phyloP scores from a whole-genome alignment of 768 basidiomycete genomes.

The Boletus vermiculosoides region DNA sequence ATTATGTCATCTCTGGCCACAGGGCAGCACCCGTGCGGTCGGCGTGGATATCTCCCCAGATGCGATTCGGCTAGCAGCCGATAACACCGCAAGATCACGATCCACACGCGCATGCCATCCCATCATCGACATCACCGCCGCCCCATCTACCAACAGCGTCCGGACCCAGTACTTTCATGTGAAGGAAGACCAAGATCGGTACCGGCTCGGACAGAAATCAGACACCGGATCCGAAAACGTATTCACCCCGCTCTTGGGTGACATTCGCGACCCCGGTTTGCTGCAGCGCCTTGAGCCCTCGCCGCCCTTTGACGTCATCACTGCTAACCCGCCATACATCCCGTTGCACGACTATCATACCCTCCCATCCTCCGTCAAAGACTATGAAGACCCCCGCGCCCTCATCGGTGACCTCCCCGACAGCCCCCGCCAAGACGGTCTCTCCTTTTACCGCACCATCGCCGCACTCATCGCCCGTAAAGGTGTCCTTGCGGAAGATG shows the following conservation, averaged over 20 bases:
- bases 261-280: conserved; percentile 37
- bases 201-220: not conserved
- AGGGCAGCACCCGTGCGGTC: conserved; percentile 50
- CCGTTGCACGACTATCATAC: conserved; percentile 58
- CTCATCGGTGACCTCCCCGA: conserved; percentile 68
- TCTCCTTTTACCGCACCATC: conserved; percentile 75
- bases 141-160: not conserved
- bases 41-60: conserved; percentile 68
- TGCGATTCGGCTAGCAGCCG: conserved; percentile 50
- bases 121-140: not conserved
- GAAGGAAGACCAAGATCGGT: not conserved
- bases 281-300: conserved; percentile 31
- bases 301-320: conserved; percentile 71
- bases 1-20: conserved; percentile 65
- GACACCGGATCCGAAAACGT: conserved; percentile 17
- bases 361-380: conserved; percentile 67
- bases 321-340: conserved; percentile 88
- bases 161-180: not conserved
- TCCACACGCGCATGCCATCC: conserved; percentile 8
- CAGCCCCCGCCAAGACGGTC: conserved; percentile 41
- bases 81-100: conserved; percentile 38
- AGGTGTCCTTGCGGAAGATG: conserved; percentile 52
- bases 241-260: conserved; percentile 43
- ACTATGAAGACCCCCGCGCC: conserved; percentile 79
- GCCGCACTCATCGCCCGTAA: conserved; percentile 52